These are phyloP conservation scores for Aspergillus fijiensis DNA, from an alignment of 2,329 filamentous ascomycete genomes.

Conservation along the genomic window DNA sequence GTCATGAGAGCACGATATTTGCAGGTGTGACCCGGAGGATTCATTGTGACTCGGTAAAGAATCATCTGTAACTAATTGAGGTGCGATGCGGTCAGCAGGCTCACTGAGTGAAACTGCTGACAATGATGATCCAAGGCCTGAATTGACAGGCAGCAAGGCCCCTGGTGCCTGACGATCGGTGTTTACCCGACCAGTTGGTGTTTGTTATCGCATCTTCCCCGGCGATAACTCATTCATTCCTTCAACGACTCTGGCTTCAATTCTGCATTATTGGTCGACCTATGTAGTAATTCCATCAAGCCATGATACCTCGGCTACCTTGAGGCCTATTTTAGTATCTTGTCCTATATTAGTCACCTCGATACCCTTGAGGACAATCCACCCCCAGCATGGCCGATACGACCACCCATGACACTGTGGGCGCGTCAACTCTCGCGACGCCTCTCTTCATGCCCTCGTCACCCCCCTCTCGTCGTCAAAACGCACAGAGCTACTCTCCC, in stretches of 20 bases:
- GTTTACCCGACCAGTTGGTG: not conserved
- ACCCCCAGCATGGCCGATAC: slow-evolving; percentile 37
- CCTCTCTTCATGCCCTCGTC: slow-evolving; percentile 40
- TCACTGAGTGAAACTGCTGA: too few species aligned
- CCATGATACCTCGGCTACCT: not conserved
- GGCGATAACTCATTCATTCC: not conserved
- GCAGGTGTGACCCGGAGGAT: not conserved
- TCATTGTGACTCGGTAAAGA: not conserved
- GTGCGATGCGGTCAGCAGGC: not conserved
- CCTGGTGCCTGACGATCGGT: not conserved
- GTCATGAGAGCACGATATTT: not conserved
- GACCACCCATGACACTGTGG: slow-evolving; percentile 44
- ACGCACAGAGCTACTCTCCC: slow-evolving; percentile 23
- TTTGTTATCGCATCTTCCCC: not conserved
- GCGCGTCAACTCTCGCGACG: slow-evolving; percentile 40
- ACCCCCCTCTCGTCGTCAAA: slow-evolving; percentile 26
- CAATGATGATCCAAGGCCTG: not conserved
- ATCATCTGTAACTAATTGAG: not conserved
- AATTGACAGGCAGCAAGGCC: not conserved
- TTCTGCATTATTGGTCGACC: too few species aligned
- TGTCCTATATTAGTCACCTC: not conserved
- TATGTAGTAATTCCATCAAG: not conserved
- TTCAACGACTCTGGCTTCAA: too few species aligned
- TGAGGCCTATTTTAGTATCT: not conserved
- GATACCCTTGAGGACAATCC: not conserved